A percentile compares a stretch with the other conserved stretches of the same genome.
These are phyloP conservation scores for Candida cerambycidarum DNA, from an alignment of 805 yeast genomes.

Conservation along the genomic window DNA sequence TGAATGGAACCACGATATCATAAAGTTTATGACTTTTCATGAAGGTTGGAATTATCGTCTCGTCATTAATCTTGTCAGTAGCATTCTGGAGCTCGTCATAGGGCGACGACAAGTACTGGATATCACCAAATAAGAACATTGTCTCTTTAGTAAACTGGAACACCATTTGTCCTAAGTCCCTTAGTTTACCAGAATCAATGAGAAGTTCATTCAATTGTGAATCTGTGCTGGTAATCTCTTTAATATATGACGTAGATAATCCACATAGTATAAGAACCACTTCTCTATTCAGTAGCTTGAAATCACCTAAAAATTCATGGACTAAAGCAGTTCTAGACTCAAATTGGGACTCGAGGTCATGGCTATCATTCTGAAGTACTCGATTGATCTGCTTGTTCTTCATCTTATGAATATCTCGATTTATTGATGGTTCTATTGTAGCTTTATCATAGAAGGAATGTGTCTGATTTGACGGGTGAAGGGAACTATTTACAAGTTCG, in stretches of 20 bases:
- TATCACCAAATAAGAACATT: constrained; percentile 25
- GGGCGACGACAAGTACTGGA: constrained; percentile 29
- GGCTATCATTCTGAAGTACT: constrained; percentile 11
- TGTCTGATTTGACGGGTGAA: background rate
- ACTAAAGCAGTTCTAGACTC: background rate
- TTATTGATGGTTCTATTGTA: background rate
- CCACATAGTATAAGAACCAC: constrained; percentile 30
- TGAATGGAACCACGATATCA: constrained; percentile 28
- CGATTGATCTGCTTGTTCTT: constrained; percentile 5
- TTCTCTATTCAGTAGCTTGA: constrained; percentile 22
- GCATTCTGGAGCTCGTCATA: constrained; percentile 26
- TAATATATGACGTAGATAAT: constrained; percentile 19
- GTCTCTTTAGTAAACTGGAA: constrained; percentile 17
- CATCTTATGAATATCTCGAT: constrained; percentile 2
- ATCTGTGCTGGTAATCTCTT: background rate
- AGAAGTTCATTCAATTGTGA: background rate
- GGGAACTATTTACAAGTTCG: constrained; percentile 1
- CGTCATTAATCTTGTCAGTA: constrained; percentile 20
- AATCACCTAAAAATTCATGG: constrained; percentile 1
- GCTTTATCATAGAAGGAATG: constrained; percentile 19
- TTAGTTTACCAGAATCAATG: constrained; percentile 19
- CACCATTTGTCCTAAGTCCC: constrained; percentile 26
- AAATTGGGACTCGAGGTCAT: constrained; percentile 2
- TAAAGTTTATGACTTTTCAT: constrained; percentile 32
- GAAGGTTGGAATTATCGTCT: constrained; percentile 23